Evolutionary conservation across 129 eudicot genomes (phyloP).

Genomic region (Saposhnikovia divaricata): DNA sequence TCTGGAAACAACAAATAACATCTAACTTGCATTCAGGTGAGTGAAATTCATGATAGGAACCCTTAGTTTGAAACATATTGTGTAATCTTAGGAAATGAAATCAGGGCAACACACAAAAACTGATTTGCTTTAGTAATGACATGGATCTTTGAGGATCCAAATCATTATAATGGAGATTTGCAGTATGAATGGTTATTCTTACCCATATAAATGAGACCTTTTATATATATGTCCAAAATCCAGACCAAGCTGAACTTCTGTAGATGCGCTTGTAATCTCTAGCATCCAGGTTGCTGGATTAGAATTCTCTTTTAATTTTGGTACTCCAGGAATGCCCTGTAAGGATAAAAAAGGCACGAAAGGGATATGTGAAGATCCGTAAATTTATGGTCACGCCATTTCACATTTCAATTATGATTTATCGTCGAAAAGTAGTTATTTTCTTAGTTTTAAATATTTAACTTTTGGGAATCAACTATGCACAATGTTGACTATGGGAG

Average conservation of each 20-base stretch:
- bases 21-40: neutral
- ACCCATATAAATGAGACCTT: slow-evolving; percentile 17
- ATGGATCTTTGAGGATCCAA: neutral
- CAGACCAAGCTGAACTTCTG: slow-evolving; percentile 19
- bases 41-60: neutral
- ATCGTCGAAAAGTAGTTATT: neutral
- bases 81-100: neutral
- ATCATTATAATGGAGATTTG: neutral
- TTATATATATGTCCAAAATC: slow-evolving; percentile 19
- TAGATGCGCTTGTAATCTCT: slow-evolving; percentile 15
- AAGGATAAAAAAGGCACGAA: neutral
- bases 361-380: neutral
- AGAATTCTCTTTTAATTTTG: slow-evolving; percentile 8
- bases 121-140: neutral
- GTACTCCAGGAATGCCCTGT: slow-evolving; percentile 11
- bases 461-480: neutral
- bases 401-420: neutral
- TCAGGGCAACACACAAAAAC: neutral
- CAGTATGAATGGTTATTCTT: neutral
- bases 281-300: slow-evolving; percentile 33
- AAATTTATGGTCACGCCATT: neutral
- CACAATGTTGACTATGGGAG: neutral
- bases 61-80: neutral
- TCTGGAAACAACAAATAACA: neutral
- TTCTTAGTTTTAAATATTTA: neutral